These are phyloP conservation scores for Quercus berberidifolia DNA, from an alignment of 306 rosid species.

Conservation along the genomic window DNA sequence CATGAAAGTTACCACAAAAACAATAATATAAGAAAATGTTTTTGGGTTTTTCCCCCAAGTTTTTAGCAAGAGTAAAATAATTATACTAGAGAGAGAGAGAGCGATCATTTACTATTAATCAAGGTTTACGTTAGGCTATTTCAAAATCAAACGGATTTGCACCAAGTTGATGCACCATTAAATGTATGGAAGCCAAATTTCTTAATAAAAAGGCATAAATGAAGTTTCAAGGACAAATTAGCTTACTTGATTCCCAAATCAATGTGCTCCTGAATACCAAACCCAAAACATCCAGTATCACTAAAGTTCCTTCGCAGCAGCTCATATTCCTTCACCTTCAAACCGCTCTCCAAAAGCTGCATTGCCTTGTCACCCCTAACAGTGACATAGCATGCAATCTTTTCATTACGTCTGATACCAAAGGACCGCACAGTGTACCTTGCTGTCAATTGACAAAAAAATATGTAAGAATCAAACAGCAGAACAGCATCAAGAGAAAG, in stretches of 20 bases:
- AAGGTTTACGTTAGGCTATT: neutral
- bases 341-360: slow-evolving; percentile 84
- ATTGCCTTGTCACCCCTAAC: slow-evolving; percentile 88
- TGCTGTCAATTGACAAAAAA: slow-evolving; percentile 29
- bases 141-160: neutral
- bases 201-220: neutral
- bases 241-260: slow-evolving; percentile 87
- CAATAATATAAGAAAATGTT: neutral
- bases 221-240: neutral
- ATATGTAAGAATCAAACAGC: neutral
- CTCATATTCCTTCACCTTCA: slow-evolving; percentile 83
- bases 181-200: neutral
- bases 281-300: slow-evolving; percentile 82
- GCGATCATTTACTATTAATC: neutral
- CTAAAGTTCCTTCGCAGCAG: slow-evolving; percentile 77
- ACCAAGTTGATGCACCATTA: neutral
- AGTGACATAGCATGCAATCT: slow-evolving; percentile 89
- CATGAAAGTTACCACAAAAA: neutral
- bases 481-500: neutral
- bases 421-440: slow-evolving; percentile 79
- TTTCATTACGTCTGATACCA: slow-evolving; percentile 80
- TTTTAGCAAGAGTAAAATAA: neutral
- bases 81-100: neutral
- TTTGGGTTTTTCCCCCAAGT: neutral
- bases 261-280: slow-evolving; percentile 88